Percentiles rank a stretch among this genome's conserved stretches.
Evolutionary conservation across 2,329 filamentous ascomycete species (phyloP).

Genomic region (Cladosporium sp.): DNA sequence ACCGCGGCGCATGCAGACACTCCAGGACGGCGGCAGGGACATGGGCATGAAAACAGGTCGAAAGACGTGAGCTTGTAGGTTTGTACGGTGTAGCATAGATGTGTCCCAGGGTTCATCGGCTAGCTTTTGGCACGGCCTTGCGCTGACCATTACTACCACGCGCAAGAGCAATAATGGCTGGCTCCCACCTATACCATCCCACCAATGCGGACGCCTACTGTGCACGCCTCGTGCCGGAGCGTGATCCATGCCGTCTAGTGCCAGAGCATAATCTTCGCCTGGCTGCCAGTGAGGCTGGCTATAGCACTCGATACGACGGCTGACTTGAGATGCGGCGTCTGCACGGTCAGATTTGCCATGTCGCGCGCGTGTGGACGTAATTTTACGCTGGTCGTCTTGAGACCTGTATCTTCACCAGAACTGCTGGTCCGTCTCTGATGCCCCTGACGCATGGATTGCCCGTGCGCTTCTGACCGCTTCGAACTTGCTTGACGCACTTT

Average conservation of each 20-base stretch:
- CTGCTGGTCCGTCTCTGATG: background rate
- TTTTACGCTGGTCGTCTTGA: background rate
- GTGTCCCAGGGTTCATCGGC: background rate
- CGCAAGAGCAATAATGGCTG: slow-evolving; percentile 6
- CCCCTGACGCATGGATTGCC: background rate
- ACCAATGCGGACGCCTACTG: slow-evolving; percentile 3
- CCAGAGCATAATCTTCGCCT: slow-evolving; percentile 4
- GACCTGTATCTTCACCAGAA: slow-evolving; percentile 3
- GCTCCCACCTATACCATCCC: slow-evolving; percentile 9
- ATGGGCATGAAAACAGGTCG: no score
- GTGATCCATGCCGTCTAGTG: slow-evolving; percentile 9
- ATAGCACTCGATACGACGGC: background rate
- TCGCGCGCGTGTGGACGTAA: background rate
- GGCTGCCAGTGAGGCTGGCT: background rate
- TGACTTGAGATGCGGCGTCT: slow-evolving; percentile 4
- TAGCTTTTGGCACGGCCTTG: background rate
- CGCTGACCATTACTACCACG: background rate
- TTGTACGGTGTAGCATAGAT: no score
- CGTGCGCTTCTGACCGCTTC: background rate
- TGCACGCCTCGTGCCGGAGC: slow-evolving; percentile 7
- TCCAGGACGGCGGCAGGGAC: background rate
- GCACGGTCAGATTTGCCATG: background rate
- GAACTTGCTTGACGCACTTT: slow-evolving; percentile 1
- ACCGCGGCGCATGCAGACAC: background rate
- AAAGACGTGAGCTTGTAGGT: no score